Percentiles rank a stretch among this genome's conserved stretches.
phyloP scores from a whole-genome alignment of 2,329 filamentous ascomycete genomes.

The Talaromyces sp. region DNA sequence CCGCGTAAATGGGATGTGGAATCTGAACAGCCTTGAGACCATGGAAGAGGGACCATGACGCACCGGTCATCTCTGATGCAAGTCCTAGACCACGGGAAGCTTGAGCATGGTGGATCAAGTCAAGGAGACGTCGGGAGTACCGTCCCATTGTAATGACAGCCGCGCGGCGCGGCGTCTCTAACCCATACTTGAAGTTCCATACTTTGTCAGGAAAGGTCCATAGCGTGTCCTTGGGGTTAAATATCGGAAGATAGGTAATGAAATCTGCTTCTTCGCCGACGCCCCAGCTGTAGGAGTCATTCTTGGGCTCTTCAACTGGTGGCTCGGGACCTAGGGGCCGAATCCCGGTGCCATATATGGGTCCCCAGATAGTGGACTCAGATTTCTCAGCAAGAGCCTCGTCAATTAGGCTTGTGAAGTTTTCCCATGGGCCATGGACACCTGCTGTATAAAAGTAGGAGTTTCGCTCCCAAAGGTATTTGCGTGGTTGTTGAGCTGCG shows the following conservation, averaged over 20 bases:
- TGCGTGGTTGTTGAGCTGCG: slow-evolving; percentile 68
- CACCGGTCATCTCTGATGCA: slow-evolving; percentile 76
- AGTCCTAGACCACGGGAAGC: slow-evolving; percentile 70
- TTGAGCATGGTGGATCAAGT: slow-evolving; percentile 71
- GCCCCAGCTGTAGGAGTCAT: slow-evolving; percentile 28
- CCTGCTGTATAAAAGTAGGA: slow-evolving; percentile 75
- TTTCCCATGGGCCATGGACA: slow-evolving; percentile 70
- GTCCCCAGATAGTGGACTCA: slow-evolving; percentile 28
- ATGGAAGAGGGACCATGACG: slow-evolving; percentile 70
- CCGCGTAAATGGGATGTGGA: slow-evolving; percentile 60
- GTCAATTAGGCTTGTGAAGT: slow-evolving; percentile 68
- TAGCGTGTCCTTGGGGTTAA: slow-evolving; percentile 23
- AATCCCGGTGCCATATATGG: slow-evolving; percentile 24
- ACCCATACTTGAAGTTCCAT: slow-evolving; percentile 25
- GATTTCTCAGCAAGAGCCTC: slow-evolving; percentile 17
- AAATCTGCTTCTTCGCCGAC: slow-evolving; percentile 27
- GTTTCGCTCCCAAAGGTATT: slow-evolving; percentile 76
- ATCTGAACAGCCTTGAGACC: slow-evolving; percentile 75
- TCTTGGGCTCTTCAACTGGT: slow-evolving; percentile 17
- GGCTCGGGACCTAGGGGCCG: slow-evolving; percentile 27
- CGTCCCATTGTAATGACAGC: slow-evolving; percentile 27
- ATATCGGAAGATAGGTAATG: slow-evolving; percentile 25
- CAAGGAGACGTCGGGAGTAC: slow-evolving; percentile 22
- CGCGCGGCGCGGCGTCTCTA: slow-evolving; percentile 20
- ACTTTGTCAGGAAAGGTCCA: slow-evolving; percentile 25